phyloP scores from a whole-genome alignment of 2,329 filamentous ascomycete species.

The Diatrype stigma region DNA sequence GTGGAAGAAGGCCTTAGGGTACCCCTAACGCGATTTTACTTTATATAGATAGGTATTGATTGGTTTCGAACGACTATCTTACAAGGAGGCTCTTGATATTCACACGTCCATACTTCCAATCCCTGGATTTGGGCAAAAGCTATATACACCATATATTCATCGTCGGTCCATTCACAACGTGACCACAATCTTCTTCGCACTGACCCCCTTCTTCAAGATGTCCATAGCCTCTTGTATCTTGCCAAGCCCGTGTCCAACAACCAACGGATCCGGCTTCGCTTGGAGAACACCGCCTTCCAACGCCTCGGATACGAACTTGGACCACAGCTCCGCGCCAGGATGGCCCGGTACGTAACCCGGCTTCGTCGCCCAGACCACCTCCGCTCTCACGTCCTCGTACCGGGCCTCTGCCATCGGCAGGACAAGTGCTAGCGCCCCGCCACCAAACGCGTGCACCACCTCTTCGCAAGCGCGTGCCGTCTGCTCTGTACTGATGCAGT shows the following conservation, averaged over 20 bases:
- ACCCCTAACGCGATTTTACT: no score
- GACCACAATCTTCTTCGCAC: slow-evolving; percentile 11
- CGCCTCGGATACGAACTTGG: slow-evolving; percentile 7
- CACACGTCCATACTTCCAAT: no score
- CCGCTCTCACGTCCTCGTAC: not conserved
- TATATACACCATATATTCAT: no score
- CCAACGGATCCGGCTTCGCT: no score
- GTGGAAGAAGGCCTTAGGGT: no score
- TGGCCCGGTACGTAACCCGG: no score
- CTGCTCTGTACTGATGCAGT: not conserved
- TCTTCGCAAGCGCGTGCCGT: slow-evolving; percentile 1
- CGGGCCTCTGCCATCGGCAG: not conserved
- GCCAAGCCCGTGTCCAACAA: slow-evolving; percentile 1
- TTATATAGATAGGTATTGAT: no score
- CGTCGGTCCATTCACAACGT: no score
- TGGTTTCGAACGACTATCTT: no score
- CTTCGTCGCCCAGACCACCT: slow-evolving; percentile 1
- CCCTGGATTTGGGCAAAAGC: no score
- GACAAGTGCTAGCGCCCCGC: not conserved
- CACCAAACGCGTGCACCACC: not conserved
- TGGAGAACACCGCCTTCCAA: slow-evolving; percentile 1
- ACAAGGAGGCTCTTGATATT: no score
- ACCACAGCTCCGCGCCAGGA: no score
- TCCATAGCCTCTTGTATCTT: slow-evolving; percentile 12
- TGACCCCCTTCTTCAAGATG: slow-evolving; percentile 10